Evolutionary conservation across 768 basidiomycete genomes (phyloP).

Genomic region (Kwoniella mangroviensis): DNA sequence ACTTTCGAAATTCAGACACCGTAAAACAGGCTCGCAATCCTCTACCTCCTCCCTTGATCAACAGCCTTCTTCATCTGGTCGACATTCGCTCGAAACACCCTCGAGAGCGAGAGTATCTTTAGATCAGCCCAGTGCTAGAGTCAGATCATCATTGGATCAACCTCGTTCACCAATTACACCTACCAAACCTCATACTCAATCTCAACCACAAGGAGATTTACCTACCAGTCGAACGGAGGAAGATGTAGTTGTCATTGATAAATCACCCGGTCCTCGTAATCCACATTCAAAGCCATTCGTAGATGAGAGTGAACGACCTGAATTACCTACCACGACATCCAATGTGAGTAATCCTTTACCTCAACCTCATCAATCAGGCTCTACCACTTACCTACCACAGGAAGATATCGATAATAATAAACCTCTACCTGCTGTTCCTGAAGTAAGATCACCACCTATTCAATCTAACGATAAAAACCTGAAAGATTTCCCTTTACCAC

Average conservation of each 20-base stretch:
- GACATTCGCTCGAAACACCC: not conserved
- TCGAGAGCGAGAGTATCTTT: not conserved
- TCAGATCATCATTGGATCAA: conserved; percentile 3
- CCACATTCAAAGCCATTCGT: conserved; percentile 24
- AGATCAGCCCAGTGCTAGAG: not conserved
- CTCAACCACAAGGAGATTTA: not conserved
- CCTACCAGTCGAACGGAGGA: conserved; percentile 1
- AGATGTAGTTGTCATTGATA: conserved; percentile 24
- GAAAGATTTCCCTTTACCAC: conserved; percentile 14
- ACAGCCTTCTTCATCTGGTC: conserved; percentile 9
- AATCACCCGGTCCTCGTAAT: not conserved
- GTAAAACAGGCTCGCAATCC: conserved; percentile 26
- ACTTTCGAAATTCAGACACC: conserved; percentile 29
- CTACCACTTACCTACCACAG: conserved; percentile 10
- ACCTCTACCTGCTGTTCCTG: conserved; percentile 23
- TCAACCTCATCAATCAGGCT: not conserved
- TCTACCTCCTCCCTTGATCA: conserved; percentile 18
- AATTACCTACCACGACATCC: conserved; percentile 36
- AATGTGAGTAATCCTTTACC: conserved; percentile 39
- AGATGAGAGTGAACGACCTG: conserved; percentile 31
- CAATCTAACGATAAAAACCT: not conserved
- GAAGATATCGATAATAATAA: conserved; percentile 11
- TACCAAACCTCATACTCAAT: not conserved
- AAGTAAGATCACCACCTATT: not conserved
- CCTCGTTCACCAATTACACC: not conserved